These are phyloP conservation scores for Bipolaris gigantea DNA, from an alignment of 2,329 filamentous ascomycete genomes.

Conservation along the genomic window DNA sequence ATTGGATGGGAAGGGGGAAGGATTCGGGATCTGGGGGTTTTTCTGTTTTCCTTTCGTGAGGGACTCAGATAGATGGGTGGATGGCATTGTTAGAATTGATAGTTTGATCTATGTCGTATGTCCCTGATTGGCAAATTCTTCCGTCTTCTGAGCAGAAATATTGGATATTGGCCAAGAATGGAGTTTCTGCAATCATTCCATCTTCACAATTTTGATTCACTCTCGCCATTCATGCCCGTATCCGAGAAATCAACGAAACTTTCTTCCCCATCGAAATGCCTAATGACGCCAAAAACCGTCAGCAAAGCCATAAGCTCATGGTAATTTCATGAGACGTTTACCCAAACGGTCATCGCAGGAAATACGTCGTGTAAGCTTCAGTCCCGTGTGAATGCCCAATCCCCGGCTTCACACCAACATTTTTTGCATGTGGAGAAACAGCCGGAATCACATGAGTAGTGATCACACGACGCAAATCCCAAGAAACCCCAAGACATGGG, in stretches of 20 bases:
- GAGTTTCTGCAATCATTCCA: not conserved
- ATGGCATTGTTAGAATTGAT: too few species aligned
- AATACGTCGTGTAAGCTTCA: too few species aligned
- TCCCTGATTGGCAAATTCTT: not conserved
- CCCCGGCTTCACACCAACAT: too few species aligned
- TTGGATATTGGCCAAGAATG: not conserved
- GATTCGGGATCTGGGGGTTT: too few species aligned
- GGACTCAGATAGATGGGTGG: too few species aligned
- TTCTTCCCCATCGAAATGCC: conserved; percentile 45
- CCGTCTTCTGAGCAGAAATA: not conserved
- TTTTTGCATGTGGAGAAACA: too few species aligned
- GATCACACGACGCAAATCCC: not conserved
- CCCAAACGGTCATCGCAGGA: not conserved
- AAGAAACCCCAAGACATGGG: not conserved
- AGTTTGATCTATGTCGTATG: not conserved
- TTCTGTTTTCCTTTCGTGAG: too few species aligned
- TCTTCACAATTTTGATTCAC: conserved; percentile 31
- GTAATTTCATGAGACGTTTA: not conserved
- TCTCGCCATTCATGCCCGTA: conserved; percentile 15
- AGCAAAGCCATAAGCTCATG: not conserved
- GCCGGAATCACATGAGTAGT: too few species aligned
- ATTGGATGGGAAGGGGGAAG: too few species aligned
- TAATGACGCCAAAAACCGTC: conserved; percentile 8
- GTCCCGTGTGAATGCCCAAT: too few species aligned
- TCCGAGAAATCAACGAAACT: conserved; percentile 39